Evolutionary conservation across 805 yeast genomes (phyloP), one percentile per base, ranked within the genome.

Genomic region (Henningerozyma blattae): DNA sequence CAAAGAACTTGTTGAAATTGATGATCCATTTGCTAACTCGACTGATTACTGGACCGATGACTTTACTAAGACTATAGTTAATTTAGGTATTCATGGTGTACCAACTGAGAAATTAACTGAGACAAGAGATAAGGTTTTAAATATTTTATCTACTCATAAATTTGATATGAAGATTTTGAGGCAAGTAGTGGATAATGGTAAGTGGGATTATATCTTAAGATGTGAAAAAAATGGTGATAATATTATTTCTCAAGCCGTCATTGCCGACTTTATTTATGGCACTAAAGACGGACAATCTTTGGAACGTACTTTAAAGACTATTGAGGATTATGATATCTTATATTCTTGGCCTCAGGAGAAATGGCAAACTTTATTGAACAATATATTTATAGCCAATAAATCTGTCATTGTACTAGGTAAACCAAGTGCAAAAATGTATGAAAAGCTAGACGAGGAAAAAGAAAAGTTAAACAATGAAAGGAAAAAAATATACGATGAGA

Each of bases 191-290:
- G 74, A 72, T 33, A 83, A 77, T 38, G 68, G 70, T 15, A 75
- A 66, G 51, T 67, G 77, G 62, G 75, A 74, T 45, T 73, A 67
- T 41, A 59, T 79, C 14, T 66, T 72, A 32, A 67, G 68, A 28
- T 64, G 77, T 25, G 93, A 82, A 54, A 74, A 70, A 39, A 69
- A 73, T 16, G 68, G 87, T 3, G 70, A 54, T 34, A 42, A 70
- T 18, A 60, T 65, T 4, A 62, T 86, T 34, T 68, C 85, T 0
- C 71, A 70, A 29, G 64, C 76, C 38, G 85, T 86, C 6, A 79
- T 85, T 33, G 66, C 67, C 26, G 94, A 84, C 46, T 89, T 85
- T 54, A 50, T 85, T 8, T 91, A 89, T 49, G 94, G 95, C 32
- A 63, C 72, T 31, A 45, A 54, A 2, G 75, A 73, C 36, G 82